Percentiles rank a stretch among this genome's conserved stretches.
These are phyloP conservation scores for Trifolium dubium DNA, from an alignment of 306 rosid genomes.

Conservation along the genomic window DNA sequence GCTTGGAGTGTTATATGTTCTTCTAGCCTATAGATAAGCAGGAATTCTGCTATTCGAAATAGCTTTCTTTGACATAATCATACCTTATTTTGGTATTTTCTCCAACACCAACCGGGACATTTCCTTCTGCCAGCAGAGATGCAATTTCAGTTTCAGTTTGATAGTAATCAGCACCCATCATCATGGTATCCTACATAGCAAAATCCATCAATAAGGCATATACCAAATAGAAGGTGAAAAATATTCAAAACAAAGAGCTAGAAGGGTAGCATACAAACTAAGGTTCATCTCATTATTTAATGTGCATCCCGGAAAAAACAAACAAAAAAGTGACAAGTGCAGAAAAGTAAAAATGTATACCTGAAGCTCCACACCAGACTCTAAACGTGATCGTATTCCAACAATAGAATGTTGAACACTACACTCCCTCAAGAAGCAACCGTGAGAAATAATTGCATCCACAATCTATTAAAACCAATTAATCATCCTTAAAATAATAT, in stretches of 20 bases:
- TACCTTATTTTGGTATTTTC: slow-evolving; percentile 93
- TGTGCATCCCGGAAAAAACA: neutral
- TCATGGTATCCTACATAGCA: slow-evolving; percentile 83
- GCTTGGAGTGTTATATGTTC: neutral
- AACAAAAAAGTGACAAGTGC: neutral
- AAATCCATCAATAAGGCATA: slow-evolving; percentile 26
- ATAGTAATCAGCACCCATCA: slow-evolving; percentile 99
- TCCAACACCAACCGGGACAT: slow-evolving; percentile 97
- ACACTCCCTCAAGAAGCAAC: slow-evolving; percentile 93
- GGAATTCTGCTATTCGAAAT: neutral
- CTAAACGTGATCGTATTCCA: slow-evolving; percentile 93
- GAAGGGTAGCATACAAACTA: neutral
- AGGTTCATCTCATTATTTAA: neutral
- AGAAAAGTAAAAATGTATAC: slow-evolving; percentile 45
- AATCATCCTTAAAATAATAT: slow-evolving; percentile 21
- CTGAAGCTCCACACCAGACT: slow-evolving; percentile 77
- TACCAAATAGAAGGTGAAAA: neutral
- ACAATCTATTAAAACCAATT: slow-evolving; percentile 61
- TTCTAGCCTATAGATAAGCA: neutral
- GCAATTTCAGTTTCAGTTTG: slow-evolving; percentile 94
- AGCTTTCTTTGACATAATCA: slow-evolving; percentile 25
- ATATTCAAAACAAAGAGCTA: neutral
- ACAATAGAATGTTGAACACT: slow-evolving; percentile 88
- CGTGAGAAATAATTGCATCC: slow-evolving; percentile 92
- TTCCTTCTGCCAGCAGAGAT: slow-evolving; percentile 75